Base-by-base conservation (phyloP, 257 asterid species). In the Knoxia roxburghii region DNA sequence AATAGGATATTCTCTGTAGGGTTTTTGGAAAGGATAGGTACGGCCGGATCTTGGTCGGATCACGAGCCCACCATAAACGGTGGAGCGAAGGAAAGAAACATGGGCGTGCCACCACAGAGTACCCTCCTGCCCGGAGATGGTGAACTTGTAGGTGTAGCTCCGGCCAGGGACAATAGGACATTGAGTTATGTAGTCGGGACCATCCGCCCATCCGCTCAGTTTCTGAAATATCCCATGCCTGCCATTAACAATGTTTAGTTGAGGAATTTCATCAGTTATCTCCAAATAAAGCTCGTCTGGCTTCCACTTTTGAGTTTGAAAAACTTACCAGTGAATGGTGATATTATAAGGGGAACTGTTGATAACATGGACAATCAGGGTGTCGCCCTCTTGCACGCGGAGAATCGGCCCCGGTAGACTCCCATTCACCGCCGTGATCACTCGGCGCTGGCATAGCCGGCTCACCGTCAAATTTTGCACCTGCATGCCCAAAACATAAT, bases 21-120 rank as follows among this genome's bases (percentile, higher is more conserved):
- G 96, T 53, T 77, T 81, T 1, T 88, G 85, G 46, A 89, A 89
- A 7, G 96, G 96, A 70, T 83, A 89, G 2, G 73, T 18, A 12
- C 68, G 75, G 0, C 90, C 92, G 27, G 77, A 41, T 67, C 82
- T 80, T 40, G 96, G 96, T 3, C 86, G 82, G 74, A 89, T 89
- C 4, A 89, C 60, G 3, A 89, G 67, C 55, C 87, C 92, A 0
- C 96, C 95, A 39, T 89, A 67, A 69, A 89, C 90, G 0, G 95
- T 86, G 17, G 87, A 85, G 17, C 96, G 84, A 33, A 89, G 88
- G 82, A 77, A 76, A 6, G 80, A 77, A 9, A 68, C 77, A 54
- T 89, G 96, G 12, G 92, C 92, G 32, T 89, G 96, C 96, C 96
- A 89, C 96, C 96, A 89, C 5, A 89, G 95, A 2, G 96, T 89